Percentiles rank a stretch among this genome's conserved stretches.
These are phyloP conservation scores for Aspergillus niger DNA, from an alignment of 2,329 filamentous ascomycete species.

Conservation along the genomic window DNA sequence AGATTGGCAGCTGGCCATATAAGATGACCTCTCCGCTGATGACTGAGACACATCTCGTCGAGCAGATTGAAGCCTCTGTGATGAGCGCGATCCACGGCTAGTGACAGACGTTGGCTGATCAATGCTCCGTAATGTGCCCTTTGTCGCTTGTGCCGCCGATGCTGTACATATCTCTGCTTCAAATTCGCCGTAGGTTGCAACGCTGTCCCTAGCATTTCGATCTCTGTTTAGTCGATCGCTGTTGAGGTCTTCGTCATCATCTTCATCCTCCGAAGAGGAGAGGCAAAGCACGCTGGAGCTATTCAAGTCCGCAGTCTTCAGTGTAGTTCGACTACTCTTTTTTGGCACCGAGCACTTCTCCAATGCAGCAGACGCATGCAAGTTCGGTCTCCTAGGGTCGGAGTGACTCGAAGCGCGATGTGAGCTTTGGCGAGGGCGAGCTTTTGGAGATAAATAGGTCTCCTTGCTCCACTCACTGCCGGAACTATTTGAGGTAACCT, in stretches of 20 bases:
- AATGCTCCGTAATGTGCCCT: constrained; percentile 31
- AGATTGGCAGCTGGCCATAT: constrained; percentile 27
- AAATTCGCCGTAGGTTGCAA: constrained; percentile 43
- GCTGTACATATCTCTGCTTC: constrained; percentile 48
- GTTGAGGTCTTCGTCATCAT: constrained; percentile 30
- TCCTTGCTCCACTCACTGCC: constrained; percentile 29
- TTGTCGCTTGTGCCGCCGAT: constrained; percentile 39
- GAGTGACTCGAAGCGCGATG: constrained; percentile 21
- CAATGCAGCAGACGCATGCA: constrained; percentile 17
- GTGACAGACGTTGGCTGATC: constrained; percentile 30
- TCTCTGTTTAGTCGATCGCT: constrained; percentile 16
- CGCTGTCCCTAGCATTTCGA: constrained; percentile 39
- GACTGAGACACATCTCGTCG: constrained; percentile 29
- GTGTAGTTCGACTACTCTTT: constrained; percentile 42
- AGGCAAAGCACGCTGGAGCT: constrained; percentile 51
- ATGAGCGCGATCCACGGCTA: constrained; percentile 28
- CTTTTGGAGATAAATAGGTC: constrained; percentile 27
- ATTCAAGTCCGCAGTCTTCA: constrained; percentile 45
- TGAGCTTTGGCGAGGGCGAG: constrained; percentile 15
- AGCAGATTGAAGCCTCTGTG: constrained; percentile 20
- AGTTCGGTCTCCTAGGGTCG: constrained; percentile 22
- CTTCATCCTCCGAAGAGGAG: constrained; percentile 53
- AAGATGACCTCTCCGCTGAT: constrained; percentile 33
- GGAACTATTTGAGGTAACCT: constrained; percentile 27
- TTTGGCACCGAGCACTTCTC: constrained; percentile 33